Evolutionary conservation across 441 rosid species (phyloP), one percentile per base, ranked within the genome.

Genomic region (Populus trichocarpa): DNA sequence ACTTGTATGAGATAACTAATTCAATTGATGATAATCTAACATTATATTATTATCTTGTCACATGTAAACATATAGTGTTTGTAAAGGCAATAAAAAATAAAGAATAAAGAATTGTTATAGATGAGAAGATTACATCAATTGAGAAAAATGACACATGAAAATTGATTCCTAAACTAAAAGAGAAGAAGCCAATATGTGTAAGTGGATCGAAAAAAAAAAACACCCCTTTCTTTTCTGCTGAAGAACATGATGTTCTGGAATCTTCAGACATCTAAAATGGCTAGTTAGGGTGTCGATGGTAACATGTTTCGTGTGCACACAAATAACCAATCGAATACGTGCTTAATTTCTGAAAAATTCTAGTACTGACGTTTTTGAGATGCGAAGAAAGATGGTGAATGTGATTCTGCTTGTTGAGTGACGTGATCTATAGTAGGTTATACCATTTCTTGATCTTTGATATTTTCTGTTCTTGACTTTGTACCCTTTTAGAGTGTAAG

Each of bases 401-500:
- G 25, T 59, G 65, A 59, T 59, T 42, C 63, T 1, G 1, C 18
- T 26, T 18, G 20, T n/a, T 59, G 11, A 59, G 6, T 59, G 65
- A n/a, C 2, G 25, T 59, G 65, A n/a, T 40, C 57, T 67, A 33
- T 28, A 33, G 50, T 33, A 14, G 63, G 42, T 22, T 73, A 20
- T 57, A 18, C 46, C 7, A 10, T 25, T 14, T 16, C 9, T 3
- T 22, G 40, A 64, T 18, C 20, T 78, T 10, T 35, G 30, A n/a
- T 11, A 30, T 50, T 6, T 50, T 18, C 22, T 46, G 20, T 22
- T 18, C 69, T 79, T 61, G 42, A 78, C 61, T 74, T 26, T 57
- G 22, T 46, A 72, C 12, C 14, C 67, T 80, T 38, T 18, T 69
- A 91, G 98, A 91, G 78, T 92, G 97, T 61, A 85, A 83, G 67